phyloP scores from a whole-genome alignment of 75 land plant species.

The Pseudotsuga menziesii region DNA sequence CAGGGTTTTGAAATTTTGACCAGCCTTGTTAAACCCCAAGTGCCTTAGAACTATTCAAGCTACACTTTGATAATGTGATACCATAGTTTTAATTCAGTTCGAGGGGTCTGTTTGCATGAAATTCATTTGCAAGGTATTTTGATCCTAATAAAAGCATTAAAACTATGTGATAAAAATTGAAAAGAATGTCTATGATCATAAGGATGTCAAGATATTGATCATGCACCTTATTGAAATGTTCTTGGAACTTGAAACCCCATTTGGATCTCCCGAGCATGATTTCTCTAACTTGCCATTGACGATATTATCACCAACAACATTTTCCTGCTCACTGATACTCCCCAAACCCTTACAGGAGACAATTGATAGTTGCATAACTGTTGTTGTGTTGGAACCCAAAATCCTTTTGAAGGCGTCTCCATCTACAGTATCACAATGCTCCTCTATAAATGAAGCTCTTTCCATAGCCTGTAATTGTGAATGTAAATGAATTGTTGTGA shows the following conservation, averaged over 20 bases:
- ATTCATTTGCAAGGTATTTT: not conserved
- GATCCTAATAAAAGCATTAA: not conserved
- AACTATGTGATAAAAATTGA: not conserved
- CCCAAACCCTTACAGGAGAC: not conserved
- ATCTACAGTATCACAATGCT: not conserved
- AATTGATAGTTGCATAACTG: not conserved
- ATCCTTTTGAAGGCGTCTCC: not conserved
- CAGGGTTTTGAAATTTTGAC: not conserved
- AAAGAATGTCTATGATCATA: not conserved
- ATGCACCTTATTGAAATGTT: conserved; percentile 3
- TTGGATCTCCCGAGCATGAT: too few relatives aligned
- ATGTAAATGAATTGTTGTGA: not conserved
- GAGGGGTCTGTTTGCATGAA: not conserved
- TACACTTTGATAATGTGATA: not conserved
- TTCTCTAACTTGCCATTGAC: not conserved
- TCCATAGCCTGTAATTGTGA: not conserved
- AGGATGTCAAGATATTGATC: not conserved
- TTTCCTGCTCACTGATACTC: not conserved
- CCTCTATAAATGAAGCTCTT: not conserved
- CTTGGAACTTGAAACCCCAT: not conserved
- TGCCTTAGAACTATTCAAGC: not conserved
- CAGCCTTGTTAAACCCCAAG: not conserved
- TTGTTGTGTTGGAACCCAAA: not conserved
- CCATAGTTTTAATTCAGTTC: not conserved
- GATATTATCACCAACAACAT: not conserved